Evolutionary conservation across 306 rosid species (phyloP).

Genomic region (Lathyrus tuberosus): DNA sequence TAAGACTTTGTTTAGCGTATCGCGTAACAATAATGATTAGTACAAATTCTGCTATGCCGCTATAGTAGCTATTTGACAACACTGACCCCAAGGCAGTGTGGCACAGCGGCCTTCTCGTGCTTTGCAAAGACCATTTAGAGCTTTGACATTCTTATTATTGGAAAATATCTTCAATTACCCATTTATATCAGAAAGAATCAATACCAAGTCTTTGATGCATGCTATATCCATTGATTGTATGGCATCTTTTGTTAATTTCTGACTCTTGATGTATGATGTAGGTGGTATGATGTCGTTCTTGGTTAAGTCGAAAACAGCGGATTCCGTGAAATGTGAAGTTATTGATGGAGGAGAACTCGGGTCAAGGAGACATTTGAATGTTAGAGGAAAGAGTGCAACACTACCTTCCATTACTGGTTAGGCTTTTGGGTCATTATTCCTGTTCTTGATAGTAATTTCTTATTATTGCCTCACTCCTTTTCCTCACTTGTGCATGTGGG

Average conservation of each 20-base stretch:
- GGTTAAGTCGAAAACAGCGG: constrained; percentile 82
- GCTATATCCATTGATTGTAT: constrained; percentile 9
- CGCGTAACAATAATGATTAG: not conserved
- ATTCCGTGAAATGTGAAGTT: constrained; percentile 93
- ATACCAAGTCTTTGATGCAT: not conserved
- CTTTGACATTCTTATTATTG: constrained; percentile 5
- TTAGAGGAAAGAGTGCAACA: constrained; percentile 97
- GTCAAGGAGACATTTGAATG: constrained; percentile 93
- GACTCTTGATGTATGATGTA: constrained; percentile 46
- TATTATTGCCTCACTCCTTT: not conserved
- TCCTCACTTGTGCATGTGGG: not conserved
- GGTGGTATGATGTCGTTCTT: constrained; percentile 97
- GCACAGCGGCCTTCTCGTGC: not conserved
- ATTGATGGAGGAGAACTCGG: constrained; percentile 98
- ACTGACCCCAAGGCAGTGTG: not conserved
- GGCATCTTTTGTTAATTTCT: constrained; percentile 19
- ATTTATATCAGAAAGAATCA: constrained; percentile 16
- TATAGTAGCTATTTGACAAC: not conserved
- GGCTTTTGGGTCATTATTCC: constrained; percentile 34
- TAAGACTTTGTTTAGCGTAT: not conserved
- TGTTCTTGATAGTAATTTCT: not conserved
- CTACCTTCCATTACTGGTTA: constrained; percentile 96
- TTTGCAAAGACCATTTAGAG: not conserved
- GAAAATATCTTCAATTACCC: constrained; percentile 12
- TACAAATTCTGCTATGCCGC: not conserved